Conservation (phyloP, 192 early-diverging fungal species). For the Phycomyces nitens region DNA sequence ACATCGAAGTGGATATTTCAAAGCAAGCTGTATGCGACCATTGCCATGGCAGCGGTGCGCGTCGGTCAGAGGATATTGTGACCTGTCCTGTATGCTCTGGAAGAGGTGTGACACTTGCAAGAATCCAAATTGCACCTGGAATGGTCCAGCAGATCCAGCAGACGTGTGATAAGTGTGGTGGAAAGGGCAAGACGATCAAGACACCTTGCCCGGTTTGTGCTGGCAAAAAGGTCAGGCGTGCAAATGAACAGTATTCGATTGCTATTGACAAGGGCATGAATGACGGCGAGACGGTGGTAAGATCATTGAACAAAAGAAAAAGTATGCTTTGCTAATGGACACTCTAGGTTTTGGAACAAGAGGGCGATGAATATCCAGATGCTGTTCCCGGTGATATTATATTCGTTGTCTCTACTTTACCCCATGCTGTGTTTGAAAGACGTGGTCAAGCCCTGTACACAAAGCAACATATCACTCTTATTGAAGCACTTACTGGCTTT, state of each 20-base stretch:
- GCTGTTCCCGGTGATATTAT: slow-evolving; percentile 81
- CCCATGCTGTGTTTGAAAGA: slow-evolving; percentile 73
- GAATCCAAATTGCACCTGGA: slow-evolving; percentile 87
- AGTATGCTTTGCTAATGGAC: slow-evolving; percentile 11
- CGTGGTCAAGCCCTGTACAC: slow-evolving; percentile 74
- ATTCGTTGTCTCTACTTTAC: slow-evolving; percentile 67
- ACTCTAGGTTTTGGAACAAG: slow-evolving; percentile 80
- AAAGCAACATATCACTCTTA: slow-evolving; percentile 72
- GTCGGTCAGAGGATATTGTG: slow-evolving; percentile 75
- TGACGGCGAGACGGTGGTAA: slow-evolving; percentile 62
- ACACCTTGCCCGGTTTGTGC: slow-evolving; percentile 4
- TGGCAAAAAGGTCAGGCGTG: slow-evolving; percentile 73
- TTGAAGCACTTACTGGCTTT: slow-evolving; percentile 81
- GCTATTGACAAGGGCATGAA: slow-evolving; percentile 81
- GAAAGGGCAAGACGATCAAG: slow-evolving; percentile 51
- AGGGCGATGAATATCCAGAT: slow-evolving; percentile 91
- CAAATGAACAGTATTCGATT: slow-evolving; percentile 75
- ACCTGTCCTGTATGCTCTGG: slow-evolving; percentile 81
- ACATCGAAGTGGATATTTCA: slow-evolving; percentile 87
- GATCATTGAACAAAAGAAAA: background rate
- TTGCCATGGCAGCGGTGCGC: slow-evolving; percentile 91
- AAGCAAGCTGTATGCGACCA: slow-evolving; percentile 92
- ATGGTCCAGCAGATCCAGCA: slow-evolving; percentile 94
- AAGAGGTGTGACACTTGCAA: slow-evolving; percentile 72
- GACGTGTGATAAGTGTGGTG: slow-evolving; percentile 86